Percentiles rank a stretch among this genome's conserved stretches.
phyloP scores from a whole-genome alignment of 108 stramenopile species.

The Fistulifera pelliculosa region DNA sequence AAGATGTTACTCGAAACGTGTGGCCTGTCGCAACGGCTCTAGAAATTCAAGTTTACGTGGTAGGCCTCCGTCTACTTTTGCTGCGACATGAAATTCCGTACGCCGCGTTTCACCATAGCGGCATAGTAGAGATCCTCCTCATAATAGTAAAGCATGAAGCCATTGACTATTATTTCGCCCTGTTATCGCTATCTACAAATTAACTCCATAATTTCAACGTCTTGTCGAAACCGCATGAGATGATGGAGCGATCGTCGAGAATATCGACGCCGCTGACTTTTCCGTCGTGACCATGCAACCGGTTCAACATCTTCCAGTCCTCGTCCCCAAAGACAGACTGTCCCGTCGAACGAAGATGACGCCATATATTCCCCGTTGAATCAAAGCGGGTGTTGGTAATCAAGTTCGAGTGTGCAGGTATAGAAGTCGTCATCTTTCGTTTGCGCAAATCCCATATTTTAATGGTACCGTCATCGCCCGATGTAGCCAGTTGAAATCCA shows the following conservation, averaged over 20 bases:
- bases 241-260: slow-evolving; percentile 35
- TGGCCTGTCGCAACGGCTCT: no score
- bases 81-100: no score
- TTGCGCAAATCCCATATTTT: slow-evolving; percentile 92
- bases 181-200: no score
- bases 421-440: slow-evolving; percentile 62
- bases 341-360: slow-evolving; percentile 91
- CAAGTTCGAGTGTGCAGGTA: slow-evolving; percentile 92
- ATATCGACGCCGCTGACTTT: slow-evolving; percentile 88
- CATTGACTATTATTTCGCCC: no score
- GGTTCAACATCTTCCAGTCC: slow-evolving; percentile 81
- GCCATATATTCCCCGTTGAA: slow-evolving; percentile 68
- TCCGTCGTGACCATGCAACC: slow-evolving; percentile 91
- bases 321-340: slow-evolving; percentile 72
- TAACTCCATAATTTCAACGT: slow-evolving; percentile 82
- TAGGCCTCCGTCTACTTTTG: no score
- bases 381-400: slow-evolving; percentile 82
- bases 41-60: no score
- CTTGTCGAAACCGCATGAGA: slow-evolving; percentile 84
- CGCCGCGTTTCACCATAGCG: no score
- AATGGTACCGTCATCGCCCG: slow-evolving; percentile 84
- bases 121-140: no score
- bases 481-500: slow-evolving; percentile 91
- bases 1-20: no score
- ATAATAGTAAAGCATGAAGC: no score